Percentiles rank a stretch among this genome's conserved stretches.
phyloP scores from a whole-genome alignment of 129 eudicot species.

The Escallonia herrerae region DNA sequence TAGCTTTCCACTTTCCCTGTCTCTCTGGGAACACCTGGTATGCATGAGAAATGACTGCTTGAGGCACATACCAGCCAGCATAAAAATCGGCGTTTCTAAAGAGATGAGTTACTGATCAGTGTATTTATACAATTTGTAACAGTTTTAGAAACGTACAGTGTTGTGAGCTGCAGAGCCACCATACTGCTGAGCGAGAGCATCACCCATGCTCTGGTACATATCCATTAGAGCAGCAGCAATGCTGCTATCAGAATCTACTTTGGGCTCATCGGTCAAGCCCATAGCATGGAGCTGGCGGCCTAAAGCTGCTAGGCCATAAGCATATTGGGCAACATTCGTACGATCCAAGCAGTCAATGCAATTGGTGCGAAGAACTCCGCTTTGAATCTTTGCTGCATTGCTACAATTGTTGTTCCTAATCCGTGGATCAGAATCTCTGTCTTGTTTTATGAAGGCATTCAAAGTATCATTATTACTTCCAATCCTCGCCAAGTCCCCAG shows the following conservation, averaged over 20 bases:
- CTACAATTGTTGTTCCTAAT: constrained; percentile 25
- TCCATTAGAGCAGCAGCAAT: constrained; percentile 93
- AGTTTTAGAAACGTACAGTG: constrained; percentile 41
- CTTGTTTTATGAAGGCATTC: constrained; percentile 36
- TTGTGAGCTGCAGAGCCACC: constrained; percentile 99
- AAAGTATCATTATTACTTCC: constrained; percentile 36
- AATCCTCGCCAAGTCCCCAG: constrained; percentile 56
- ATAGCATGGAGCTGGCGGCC: constrained; percentile 90
- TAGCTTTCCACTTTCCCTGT: constrained; percentile 97
- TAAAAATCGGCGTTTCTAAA: too few species aligned
- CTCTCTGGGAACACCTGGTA: constrained; percentile 82
- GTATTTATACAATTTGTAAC: too few species aligned
- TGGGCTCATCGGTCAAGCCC: constrained; percentile 68
- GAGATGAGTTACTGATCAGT: too few species aligned
- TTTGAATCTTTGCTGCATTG: constrained; percentile 52
- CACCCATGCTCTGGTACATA: constrained; percentile 95
- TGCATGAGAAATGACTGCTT: constrained; percentile 12
- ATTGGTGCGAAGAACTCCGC: constrained; percentile 89
- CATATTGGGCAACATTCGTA: constrained; percentile 97
- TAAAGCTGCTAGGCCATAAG: constrained; percentile 85
- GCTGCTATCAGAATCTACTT: constrained; percentile 83
- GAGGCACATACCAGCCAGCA: too few species aligned
- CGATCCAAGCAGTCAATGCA: constrained; percentile 97
- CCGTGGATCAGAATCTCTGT: constrained; percentile 38
- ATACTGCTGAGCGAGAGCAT: constrained; percentile 96